A percentile compares a stretch with the other conserved stretches of the same genome.
These are phyloP conservation scores for Trametes versicolor DNA, from an alignment of 1,284 basidiomycete genomes.

Conservation along the genomic window DNA sequence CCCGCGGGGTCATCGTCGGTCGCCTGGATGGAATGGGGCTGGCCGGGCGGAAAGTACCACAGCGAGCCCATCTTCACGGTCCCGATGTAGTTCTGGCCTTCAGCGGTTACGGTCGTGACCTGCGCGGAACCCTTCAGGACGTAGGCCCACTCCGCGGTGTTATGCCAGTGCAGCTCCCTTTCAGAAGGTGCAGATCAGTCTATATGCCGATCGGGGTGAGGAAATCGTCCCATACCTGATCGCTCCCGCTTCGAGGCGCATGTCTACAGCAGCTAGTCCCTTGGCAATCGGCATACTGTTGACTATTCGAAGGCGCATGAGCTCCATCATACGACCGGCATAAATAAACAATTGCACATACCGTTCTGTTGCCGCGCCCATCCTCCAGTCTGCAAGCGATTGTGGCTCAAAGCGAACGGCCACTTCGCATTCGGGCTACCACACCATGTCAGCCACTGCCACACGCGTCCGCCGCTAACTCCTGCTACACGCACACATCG, in stretches of 20 bases:
- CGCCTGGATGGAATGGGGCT: constrained; percentile 65
- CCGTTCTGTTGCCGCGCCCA: constrained; percentile 80
- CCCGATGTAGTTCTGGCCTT: constrained; percentile 70
- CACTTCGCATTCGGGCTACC: constrained; percentile 70
- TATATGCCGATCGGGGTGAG: too few relatives aligned
- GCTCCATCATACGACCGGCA: neutral
- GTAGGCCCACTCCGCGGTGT: constrained; percentile 77
- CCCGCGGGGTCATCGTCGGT: constrained; percentile 64
- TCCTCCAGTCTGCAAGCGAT: constrained; percentile 74
- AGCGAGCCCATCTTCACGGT: constrained; percentile 55
- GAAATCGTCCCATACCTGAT: constrained; percentile 54
- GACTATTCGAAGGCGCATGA: neutral
- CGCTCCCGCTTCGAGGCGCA: constrained; percentile 73
- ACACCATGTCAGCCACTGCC: constrained; percentile 9
- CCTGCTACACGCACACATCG: constrained; percentile 57
- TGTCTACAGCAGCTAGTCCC: constrained; percentile 75
- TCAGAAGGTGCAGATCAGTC: too few relatives aligned
- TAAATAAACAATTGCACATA: constrained; percentile 36
- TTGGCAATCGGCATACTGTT: constrained; percentile 13
- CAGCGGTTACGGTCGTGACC: constrained; percentile 65
- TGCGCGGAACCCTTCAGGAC: constrained; percentile 71
- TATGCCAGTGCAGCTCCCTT: constrained; percentile 82
- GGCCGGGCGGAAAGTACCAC: constrained; percentile 77
- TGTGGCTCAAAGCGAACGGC: constrained; percentile 76
- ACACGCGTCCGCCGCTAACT: neutral